phyloP scores from a whole-genome alignment of 2,329 filamentous ascomycete species.

The Purpureocillium takamizusanense region DNA sequence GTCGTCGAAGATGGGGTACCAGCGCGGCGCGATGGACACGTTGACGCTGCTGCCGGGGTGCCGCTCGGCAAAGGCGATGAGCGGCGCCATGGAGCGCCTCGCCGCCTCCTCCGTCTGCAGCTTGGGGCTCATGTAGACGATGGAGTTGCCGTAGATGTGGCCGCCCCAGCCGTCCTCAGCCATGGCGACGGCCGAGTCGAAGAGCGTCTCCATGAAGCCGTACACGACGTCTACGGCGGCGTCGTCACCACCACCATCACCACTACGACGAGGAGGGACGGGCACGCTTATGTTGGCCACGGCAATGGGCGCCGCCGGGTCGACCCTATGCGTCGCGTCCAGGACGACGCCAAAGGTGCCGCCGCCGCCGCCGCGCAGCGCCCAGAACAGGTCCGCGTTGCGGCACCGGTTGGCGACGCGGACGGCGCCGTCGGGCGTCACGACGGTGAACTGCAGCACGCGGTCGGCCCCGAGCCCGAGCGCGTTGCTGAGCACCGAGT shows the following conservation, averaged over 20 bases:
- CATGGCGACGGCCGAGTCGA: slow-evolving; percentile 8
- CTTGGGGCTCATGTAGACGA: slow-evolving; percentile 6
- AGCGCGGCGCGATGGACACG: slow-evolving; percentile 3
- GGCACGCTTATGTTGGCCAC: slow-evolving; percentile 3
- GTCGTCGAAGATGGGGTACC: slow-evolving; percentile 7
- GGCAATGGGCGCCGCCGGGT: slow-evolving; percentile 1
- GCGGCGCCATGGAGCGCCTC: slow-evolving; percentile 1
- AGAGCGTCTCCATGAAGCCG: slow-evolving; percentile 6
- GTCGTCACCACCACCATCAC: no score
- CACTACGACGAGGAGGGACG: no score
- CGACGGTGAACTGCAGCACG: slow-evolving; percentile 17
- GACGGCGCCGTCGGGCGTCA: slow-evolving; percentile 33
- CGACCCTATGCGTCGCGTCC: slow-evolving; percentile 22
- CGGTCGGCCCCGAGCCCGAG: slow-evolving; percentile 32
- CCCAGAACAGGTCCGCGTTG: slow-evolving; percentile 40
- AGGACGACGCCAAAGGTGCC: slow-evolving; percentile 32
- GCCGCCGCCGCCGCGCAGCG: slow-evolving; percentile 34
- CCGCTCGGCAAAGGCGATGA: not conserved
- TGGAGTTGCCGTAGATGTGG: slow-evolving; percentile 9
- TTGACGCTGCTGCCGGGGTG: slow-evolving; percentile 5
- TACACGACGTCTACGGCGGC: no score
- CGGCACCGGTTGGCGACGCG: slow-evolving; percentile 28
- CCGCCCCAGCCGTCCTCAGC: slow-evolving; percentile 10
- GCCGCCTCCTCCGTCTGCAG: slow-evolving; percentile 1
- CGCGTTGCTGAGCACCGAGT: slow-evolving; percentile 33